A percentile compares a stretch with the other conserved stretches of the same genome.
Evolutionary conservation across 192 early-diverging fungal genomes (phyloP).

Genomic region (Mortierella hygrophila): DNA sequence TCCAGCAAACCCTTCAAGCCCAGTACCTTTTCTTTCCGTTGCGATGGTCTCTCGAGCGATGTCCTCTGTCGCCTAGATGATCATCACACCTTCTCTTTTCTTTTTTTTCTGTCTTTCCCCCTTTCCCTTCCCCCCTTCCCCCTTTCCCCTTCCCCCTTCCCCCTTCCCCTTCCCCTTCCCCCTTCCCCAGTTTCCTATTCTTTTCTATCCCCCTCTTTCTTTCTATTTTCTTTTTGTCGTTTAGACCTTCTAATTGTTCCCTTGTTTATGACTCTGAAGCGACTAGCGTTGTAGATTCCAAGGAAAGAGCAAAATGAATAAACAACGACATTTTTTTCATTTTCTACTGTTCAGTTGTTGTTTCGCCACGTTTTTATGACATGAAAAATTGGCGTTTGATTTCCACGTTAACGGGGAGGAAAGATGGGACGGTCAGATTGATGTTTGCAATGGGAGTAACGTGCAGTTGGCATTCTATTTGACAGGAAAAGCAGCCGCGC

Average conservation of each 20-base stretch:
- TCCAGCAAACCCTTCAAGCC: not conserved
- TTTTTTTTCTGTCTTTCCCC: not conserved
- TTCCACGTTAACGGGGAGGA: no score
- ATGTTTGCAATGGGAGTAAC: no score
- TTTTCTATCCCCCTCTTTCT: not conserved
- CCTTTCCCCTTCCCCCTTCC: not conserved
- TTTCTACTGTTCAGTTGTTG: not conserved
- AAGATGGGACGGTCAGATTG: no score
- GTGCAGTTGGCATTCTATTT: no score
- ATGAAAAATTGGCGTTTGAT: not conserved
- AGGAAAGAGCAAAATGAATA: not conserved
- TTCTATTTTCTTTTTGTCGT: not conserved
- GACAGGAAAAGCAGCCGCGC: no score
- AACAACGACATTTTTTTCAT: not conserved
- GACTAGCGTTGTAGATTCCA: not conserved
- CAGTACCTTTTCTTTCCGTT: not conserved
- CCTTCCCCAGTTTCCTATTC: not conserved
- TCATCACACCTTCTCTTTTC: not conserved
- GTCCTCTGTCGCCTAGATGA: not conserved
- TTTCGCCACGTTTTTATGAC: not conserved
- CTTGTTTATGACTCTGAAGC: not conserved
- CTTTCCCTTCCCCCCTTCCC: not conserved
- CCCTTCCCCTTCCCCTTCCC: not conserved
- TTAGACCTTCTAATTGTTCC: conserved; percentile 1
- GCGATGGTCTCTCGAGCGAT: not conserved